These are phyloP conservation scores for Fomes fomentarius DNA, from an alignment of 1,284 basidiomycete genomes.

Conservation along the genomic window DNA sequence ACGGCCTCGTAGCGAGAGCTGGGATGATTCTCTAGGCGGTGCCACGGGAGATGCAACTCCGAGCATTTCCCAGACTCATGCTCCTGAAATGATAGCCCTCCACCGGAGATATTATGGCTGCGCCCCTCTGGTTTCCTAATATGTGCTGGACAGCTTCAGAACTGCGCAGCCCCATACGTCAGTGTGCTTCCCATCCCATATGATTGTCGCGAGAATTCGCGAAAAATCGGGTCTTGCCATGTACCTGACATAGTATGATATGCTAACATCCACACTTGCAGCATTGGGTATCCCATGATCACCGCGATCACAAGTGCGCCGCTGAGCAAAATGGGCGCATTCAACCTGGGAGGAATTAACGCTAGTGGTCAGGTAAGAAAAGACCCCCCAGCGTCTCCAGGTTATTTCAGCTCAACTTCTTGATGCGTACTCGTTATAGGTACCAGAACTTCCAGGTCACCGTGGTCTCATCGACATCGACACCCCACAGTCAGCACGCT, in stretches of 20 bases:
- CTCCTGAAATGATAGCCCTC: too few relatives aligned
- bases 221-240: too few relatives aligned
- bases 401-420: background rate
- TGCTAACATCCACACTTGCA: conserved; percentile 8
- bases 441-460: conserved; percentile 39
- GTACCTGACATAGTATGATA: too few relatives aligned
- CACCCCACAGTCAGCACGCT: conserved; percentile 50
- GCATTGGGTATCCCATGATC: conserved; percentile 58
- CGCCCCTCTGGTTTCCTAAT: background rate
- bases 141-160: background rate
- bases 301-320: conserved; percentile 39
- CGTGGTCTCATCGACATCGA: conserved; percentile 53
- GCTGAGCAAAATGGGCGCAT: conserved; percentile 38
- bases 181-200: too few relatives aligned
- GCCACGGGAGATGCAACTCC: too few relatives aligned
- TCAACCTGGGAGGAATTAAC: conserved; percentile 59
- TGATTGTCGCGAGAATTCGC: too few relatives aligned
- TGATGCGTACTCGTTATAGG: conserved; percentile 12
- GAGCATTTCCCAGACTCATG: too few relatives aligned
- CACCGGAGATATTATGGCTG: too few relatives aligned
- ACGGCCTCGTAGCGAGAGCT: too few relatives aligned
- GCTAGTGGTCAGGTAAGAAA: conserved; percentile 45
- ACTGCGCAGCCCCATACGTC: background rate
- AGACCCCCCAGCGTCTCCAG: conserved; percentile 6
- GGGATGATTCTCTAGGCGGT: too few relatives aligned